phyloP scores from a whole-genome alignment of 2,329 filamentous ascomycete species.

The Colletotrichum destructivum region DNA sequence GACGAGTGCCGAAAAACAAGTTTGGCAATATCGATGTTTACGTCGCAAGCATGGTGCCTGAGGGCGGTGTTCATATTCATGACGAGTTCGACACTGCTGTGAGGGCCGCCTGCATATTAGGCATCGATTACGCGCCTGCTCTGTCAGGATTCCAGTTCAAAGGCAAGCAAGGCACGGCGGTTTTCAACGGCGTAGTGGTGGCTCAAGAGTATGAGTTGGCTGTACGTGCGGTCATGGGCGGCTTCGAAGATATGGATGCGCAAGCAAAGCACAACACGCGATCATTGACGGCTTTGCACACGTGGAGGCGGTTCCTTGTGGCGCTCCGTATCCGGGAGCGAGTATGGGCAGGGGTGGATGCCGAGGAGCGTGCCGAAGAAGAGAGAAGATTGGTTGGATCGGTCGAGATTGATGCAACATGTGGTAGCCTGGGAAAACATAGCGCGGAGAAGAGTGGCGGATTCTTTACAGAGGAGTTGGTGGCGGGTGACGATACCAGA shows the following conservation, averaged over 20 bases:
- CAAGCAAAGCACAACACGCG: constrained; percentile 78
- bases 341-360: constrained; percentile 73
- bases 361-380: constrained; percentile 60
- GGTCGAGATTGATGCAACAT: background rate
- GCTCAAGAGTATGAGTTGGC: constrained; percentile 81
- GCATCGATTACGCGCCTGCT: constrained; percentile 90
- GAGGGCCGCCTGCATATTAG: constrained; percentile 81
- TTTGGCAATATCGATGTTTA: constrained; percentile 97
- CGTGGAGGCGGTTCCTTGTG: constrained; percentile 79
- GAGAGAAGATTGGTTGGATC: constrained; percentile 43
- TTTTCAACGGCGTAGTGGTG: constrained; percentile 84
- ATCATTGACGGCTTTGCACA: constrained; percentile 80
- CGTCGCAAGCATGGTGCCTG: constrained; percentile 91
- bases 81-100: constrained; percentile 68
- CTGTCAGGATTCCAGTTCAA: constrained; percentile 92
- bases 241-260: constrained; percentile 76
- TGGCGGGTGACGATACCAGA: background rate
- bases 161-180: constrained; percentile 87
- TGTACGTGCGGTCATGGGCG: constrained; percentile 77
- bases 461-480: constrained; percentile 9
- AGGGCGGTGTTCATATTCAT: constrained; percentile 81
- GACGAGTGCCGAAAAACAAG: constrained; percentile 87
- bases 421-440: background rate
- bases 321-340: constrained; percentile 82
- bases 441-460: constrained; percentile 8